Base-by-base conservation (phyloP, 2,329 filamentous ascomycete genomes). In the Bipolaris zeicola region DNA sequence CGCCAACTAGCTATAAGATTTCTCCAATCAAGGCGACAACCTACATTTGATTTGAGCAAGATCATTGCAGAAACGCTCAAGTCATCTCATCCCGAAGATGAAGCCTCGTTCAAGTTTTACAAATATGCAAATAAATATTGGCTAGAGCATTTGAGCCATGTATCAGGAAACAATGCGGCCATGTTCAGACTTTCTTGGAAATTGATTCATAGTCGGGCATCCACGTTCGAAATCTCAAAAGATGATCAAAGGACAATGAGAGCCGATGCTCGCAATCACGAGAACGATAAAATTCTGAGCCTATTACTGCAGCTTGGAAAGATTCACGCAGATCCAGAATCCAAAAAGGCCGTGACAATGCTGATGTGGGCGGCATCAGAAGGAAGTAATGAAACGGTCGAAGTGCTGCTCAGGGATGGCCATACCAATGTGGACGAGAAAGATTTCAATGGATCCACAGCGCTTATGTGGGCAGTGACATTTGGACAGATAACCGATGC, bases 91-190 rank as follows among this genome's bases (percentile, higher is more conserved):
- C 22, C 51, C n/a, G 47, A 52, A 8, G 33, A 47, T 1, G 33
- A 36, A n/a, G 3, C 51, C 34, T 14, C 2, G 34, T 62, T 57
- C 41, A 38, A 14, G 1, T 66, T 65, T 37, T 57, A 58, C 18
- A 11, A 18, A 26, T 67, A 67, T 57, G 62, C 64, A 39, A 58
- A 48, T 6, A 18, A 6, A 22, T 47, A 67, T 37, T 67, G 62
- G 62, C 43, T 47, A 6, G 28, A 61, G 3, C 55, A 60, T 36
- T 39, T 63, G 1, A 16, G 43, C 3, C 52, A 56, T 37, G 50
- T 58, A 18, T 64, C 62, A 20, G 57, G 55, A 42, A 44, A 58
- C 1, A 24, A 52, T 1, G 3, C 31, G 13, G 22, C 20, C 6
- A 62, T 65, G 8, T 50, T 26, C 36, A 42, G 49, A 7, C 52